Base-by-base conservation (phyloP, 2,329 filamentous ascomycete genomes). In the Venturiaceae sp. region DNA sequence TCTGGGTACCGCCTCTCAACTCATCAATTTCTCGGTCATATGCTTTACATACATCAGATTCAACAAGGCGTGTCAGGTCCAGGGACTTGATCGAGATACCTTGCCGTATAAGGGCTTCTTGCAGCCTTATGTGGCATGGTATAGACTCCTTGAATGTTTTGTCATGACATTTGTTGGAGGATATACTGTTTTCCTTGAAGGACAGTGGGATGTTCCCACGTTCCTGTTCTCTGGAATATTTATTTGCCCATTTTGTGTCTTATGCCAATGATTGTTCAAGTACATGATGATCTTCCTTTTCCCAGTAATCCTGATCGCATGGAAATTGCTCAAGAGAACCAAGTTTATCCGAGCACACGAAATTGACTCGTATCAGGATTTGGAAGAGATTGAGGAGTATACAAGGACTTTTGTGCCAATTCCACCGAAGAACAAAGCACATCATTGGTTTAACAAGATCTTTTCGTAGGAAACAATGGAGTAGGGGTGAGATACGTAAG, bases 281-380 rank as follows among this genome's bases (percentile, higher is more conserved):
- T 92, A 92, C 69, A 83, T 84, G 53, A 90, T 89, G 79, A 81
- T 92, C 55, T 81, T 80, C 5, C 72, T 90, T 1, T 90, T 88
- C 66, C 87, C 87, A 0, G 63, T 84, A 0, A 72, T 92, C 2
- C 92, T 82, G 67, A 44, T 86, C 3, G 82, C 81, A 5, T 92
- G 87, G 84, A 94, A 92, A 70, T 32, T 88, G 6, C 64, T 84
- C 59, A 84, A 87, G 69, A 80, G 77, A 66, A 88, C 86, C 0
- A 81, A 77, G 57, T 78, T 81, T 60, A 67, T 77, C 55, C 78
- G 75, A 59, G 75, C 83, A 0, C 71, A 79, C 14, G 81, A 88
- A 56, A 80, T 85, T 1, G 86, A 90, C 67, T 70, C 90, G 28
- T 68, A 77, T 13, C 79, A 80, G 55, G 84, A 86, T 62, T 66